These are phyloP conservation scores for Acer saccharum DNA, from an alignment of 345 rosid species.

Conservation along the genomic window DNA sequence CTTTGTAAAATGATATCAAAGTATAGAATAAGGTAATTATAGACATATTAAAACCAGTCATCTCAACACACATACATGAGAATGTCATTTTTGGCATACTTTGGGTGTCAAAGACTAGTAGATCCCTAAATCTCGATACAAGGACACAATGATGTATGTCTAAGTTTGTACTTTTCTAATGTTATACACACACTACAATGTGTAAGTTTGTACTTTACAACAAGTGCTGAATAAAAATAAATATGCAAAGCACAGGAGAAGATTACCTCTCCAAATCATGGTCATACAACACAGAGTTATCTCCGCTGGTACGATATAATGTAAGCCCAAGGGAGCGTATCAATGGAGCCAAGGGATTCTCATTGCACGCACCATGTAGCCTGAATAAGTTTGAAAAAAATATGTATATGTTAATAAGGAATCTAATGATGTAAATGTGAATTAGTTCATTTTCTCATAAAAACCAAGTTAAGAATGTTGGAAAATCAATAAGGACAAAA, in stretches of 20 bases:
- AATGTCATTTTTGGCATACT: not conserved
- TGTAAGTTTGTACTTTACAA: not conserved
- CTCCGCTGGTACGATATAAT: conserved; percentile 86
- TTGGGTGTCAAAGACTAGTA: not conserved
- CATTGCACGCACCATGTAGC: conserved; percentile 92
- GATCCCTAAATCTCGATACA: not conserved
- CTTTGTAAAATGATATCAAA: not conserved
- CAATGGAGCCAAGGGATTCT: conserved; percentile 89
- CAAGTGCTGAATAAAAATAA: conserved; percentile 9
- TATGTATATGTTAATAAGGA: not conserved
- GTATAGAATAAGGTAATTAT: not conserved
- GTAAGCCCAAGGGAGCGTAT: conserved; percentile 74
- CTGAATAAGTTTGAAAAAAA: conserved; percentile 38
- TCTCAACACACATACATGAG: not conserved
- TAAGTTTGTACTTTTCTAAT: too few species aligned
- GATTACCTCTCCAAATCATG: conserved; percentile 94
- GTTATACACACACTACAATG: too few species aligned
- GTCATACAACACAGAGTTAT: conserved; percentile 84
- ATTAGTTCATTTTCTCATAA: not conserved
- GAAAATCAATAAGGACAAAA: not conserved
- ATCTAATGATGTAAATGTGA: not conserved
- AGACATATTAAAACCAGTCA: not conserved
- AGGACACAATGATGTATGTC: not conserved
- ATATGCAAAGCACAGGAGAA: conserved; percentile 7
- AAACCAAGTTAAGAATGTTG: not conserved